These are phyloP conservation scores for Aspergillus sp. DNA, from an alignment of 2,329 filamentous ascomycete species.

Conservation along the genomic window DNA sequence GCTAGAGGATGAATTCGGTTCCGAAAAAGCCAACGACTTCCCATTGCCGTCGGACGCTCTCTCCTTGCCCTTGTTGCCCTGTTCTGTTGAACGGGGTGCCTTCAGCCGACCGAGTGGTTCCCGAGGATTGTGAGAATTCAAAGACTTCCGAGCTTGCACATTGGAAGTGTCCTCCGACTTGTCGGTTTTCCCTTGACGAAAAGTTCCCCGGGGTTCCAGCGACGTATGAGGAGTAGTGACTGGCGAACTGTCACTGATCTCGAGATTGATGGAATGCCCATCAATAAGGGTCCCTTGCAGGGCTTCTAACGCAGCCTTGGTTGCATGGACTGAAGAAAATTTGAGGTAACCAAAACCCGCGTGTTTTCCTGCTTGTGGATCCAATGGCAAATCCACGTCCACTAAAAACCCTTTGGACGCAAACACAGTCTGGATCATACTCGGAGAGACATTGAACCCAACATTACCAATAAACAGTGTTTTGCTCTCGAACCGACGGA, in stretches of 20 bases:
- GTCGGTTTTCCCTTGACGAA: not conserved
- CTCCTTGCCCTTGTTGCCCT: not conserved
- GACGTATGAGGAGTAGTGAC: constrained; percentile 8
- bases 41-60: not conserved
- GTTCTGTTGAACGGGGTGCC: not conserved
- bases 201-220: not conserved
- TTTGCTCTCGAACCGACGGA: constrained; percentile 5
- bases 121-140: not conserved
- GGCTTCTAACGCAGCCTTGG: constrained; percentile 26
- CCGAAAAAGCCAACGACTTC: not conserved
- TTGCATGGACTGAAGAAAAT: constrained; percentile 27
- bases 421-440: constrained; percentile 28
- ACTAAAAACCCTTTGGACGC: constrained; percentile 28
- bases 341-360: constrained; percentile 32
- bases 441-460: constrained; percentile 28
- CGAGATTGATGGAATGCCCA: constrained; percentile 32
- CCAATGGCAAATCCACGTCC: constrained; percentile 25
- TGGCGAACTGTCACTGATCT: constrained; percentile 24
- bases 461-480: constrained; percentile 33
- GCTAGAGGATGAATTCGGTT: not conserved
- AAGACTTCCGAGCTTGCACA: not conserved
- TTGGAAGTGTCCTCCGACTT: not conserved
- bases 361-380: constrained; percentile 24
- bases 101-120: not conserved
- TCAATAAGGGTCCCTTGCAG: constrained; percentile 30